Conservation (phyloP, 2,329 filamentous ascomycete genomes). For the Metarhizium sp. region DNA sequence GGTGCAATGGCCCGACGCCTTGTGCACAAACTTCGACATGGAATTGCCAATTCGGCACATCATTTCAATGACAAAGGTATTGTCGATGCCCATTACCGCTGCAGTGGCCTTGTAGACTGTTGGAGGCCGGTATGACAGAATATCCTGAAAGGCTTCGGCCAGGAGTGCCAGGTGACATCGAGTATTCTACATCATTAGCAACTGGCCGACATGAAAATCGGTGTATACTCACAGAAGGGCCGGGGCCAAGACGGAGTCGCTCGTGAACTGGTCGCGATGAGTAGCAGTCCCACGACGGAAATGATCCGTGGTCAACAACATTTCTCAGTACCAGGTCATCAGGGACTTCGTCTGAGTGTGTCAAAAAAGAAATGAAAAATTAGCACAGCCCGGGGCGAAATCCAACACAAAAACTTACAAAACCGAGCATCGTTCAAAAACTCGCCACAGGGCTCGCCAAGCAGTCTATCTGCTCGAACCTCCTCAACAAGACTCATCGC, state of each 20-base stretch:
- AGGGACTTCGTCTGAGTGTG: conserved; percentile 27
- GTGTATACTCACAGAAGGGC: conserved; percentile 34
- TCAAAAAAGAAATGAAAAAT: neutral
- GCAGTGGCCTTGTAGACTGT: conserved; percentile 39
- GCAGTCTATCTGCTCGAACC: conserved; percentile 33
- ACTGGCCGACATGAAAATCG: neutral
- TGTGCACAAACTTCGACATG: conserved; percentile 28
- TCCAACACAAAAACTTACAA: conserved; percentile 25
- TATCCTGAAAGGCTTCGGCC: conserved; percentile 41
- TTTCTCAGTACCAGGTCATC: conserved; percentile 31
- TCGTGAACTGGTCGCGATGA: conserved; percentile 30
- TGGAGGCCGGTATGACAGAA: conserved; percentile 37
- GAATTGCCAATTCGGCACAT: conserved; percentile 33
- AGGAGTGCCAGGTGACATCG: conserved; percentile 40
- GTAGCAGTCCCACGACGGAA: conserved; percentile 36
- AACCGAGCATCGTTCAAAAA: conserved; percentile 36
- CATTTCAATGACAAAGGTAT: conserved; percentile 32
- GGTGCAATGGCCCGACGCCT: conserved; percentile 24
- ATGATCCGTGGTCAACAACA: conserved; percentile 41
- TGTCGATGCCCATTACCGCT: conserved; percentile 30
- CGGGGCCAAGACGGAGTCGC: conserved; percentile 39
- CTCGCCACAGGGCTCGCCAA: conserved; percentile 29
- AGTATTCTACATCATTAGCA: conserved; percentile 26
- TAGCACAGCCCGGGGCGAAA: conserved; percentile 2
- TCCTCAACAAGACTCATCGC: conserved; percentile 44